Conservation (phyloP, 352 stramenopile species). For the Pythium pectinolyticum region DNA sequence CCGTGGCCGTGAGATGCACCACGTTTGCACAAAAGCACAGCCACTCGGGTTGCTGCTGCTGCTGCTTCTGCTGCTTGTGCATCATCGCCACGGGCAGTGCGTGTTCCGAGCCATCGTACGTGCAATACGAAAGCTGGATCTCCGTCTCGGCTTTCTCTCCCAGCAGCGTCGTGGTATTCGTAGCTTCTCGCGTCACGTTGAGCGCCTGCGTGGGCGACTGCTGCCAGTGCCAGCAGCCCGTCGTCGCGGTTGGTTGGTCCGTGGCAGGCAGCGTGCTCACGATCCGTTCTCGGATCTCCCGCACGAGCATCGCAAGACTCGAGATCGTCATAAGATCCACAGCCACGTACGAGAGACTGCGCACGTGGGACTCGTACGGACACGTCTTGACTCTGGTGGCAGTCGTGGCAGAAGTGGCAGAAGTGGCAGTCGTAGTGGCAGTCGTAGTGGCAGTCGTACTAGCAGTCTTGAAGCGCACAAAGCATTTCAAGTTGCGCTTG, state of each 20-base stretch:
- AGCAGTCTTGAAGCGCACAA: constrained; percentile 28
- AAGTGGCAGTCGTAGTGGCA: background rate
- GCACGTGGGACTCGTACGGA: background rate
- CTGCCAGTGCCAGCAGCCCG: constrained; percentile 30
- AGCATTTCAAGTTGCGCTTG: constrained; percentile 69
- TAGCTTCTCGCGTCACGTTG: constrained; percentile 21
- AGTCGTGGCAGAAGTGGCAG: background rate
- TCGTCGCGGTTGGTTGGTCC: constrained; percentile 17
- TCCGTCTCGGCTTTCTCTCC: too few relatives aligned
- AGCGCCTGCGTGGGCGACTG: background rate
- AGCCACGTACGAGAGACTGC: constrained; percentile 31
- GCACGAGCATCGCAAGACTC: constrained; percentile 43
- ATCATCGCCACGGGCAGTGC: constrained; percentile 13
- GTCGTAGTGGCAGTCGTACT: background rate
- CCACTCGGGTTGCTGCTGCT: constrained; percentile 35
- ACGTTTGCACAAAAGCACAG: constrained; percentile 72
- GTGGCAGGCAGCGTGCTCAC: constrained; percentile 29
- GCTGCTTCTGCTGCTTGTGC: constrained; percentile 8
- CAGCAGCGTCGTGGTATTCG: too few relatives aligned
- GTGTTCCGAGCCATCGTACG: constrained; percentile 30
- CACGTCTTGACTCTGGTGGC: background rate
- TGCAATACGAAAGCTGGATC: constrained; percentile 54
- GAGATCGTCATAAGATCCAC: constrained; percentile 48
- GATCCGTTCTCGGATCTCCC: constrained; percentile 38
- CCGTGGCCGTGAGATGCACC: constrained; percentile 48